Percentiles rank a stretch among this genome's conserved stretches.
phyloP scores from a whole-genome alignment of 1,284 basidiomycete genomes.

The Afroboletus lepidellus region DNA sequence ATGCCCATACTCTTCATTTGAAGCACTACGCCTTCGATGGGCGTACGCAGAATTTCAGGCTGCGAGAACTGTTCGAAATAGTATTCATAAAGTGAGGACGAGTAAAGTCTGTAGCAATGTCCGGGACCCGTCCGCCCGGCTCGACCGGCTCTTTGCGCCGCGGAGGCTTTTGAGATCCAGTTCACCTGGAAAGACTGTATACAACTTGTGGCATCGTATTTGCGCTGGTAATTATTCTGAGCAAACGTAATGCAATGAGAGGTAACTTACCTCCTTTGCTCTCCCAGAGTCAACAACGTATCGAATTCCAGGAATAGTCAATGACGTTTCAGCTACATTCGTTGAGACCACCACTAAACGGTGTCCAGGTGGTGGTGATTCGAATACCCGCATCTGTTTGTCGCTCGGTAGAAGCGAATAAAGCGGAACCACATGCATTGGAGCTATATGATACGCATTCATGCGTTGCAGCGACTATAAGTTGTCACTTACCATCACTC shows the following conservation, averaged over 20 bases:
- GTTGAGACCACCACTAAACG: slow-evolving; percentile 96
- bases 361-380: slow-evolving; percentile 80
- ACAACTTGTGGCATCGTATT: slow-evolving; percentile 92
- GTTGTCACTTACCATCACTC: slow-evolving; percentile 52
- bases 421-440: slow-evolving; percentile 87
- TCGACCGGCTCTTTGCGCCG: slow-evolving; percentile 90
- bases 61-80: slow-evolving; percentile 85
- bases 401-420: slow-evolving; percentile 98
- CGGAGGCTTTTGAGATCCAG: slow-evolving; percentile 96
- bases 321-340: slow-evolving; percentile 97
- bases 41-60: slow-evolving; percentile 94
- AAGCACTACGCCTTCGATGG: slow-evolving; percentile 94
- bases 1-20: slow-evolving; percentile 99
- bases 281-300: slow-evolving; percentile 97
- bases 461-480: not conserved
- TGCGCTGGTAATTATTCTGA: slow-evolving; percentile 63
- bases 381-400: slow-evolving; percentile 95
- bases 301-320: slow-evolving; percentile 97
- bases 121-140: slow-evolving; percentile 96
- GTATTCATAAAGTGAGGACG: slow-evolving; percentile 88
- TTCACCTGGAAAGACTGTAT: slow-evolving; percentile 97
- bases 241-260: not conserved
- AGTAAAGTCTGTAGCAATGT: slow-evolving; percentile 91
- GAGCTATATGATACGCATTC: slow-evolving; percentile 47
- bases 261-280: slow-evolving; percentile 80